Base-by-base conservation (phyloP, 2,329 filamentous ascomycete species). In the Teratosphaeriaceae sp. region DNA sequence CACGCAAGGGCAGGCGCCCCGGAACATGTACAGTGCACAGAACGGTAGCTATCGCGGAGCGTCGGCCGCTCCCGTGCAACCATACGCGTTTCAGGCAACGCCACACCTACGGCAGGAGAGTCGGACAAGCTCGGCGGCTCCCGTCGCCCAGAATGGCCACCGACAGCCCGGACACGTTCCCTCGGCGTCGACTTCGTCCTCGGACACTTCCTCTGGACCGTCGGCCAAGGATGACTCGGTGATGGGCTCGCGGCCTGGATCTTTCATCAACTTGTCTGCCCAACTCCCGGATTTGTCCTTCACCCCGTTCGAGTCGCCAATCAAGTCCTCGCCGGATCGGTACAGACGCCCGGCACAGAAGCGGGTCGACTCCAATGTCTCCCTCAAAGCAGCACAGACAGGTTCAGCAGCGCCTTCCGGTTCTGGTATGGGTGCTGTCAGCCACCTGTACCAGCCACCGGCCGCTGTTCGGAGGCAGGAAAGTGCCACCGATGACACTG, bases 291-390 rank as follows among this genome's bases (percentile, higher is more conserved):
- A 76, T 66, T 50, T 80, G 62, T 66, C 73, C 53, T 58, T 82
- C 67, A 64, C 69, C 21, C 52, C 68, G n/a, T 70, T 75, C 40
- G 74, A 81, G 31, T 71, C 74, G 3, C 71, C 78, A 18, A 65
- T 71, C 35, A 88, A 88, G 57, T 72, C 81, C 18, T 80, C 85
- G 1, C 86, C 87, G 1, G 88, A 95, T 62, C 80, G 90, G 46
- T 96, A 96, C 62, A 78, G 88, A 55, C 82, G 88, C 46, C 73
- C 73, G 43, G 71, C 75, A 45, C 76, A 77, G 52, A 71, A 57
- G 40, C 58, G 77, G 47, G 65, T 69, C 13, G 79, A 80, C 52
- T 74, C 68, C 50, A 65, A 54, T 38, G 55, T 58, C 48, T 34
- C 46, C 13, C 43, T 58, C 34, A 47, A 44, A 33, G 38, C 55